Percentiles rank a stretch among this genome's conserved stretches.
phyloP scores from a whole-genome alignment of 352 stramenopile species.

The Stramenopiles sp. region DNA sequence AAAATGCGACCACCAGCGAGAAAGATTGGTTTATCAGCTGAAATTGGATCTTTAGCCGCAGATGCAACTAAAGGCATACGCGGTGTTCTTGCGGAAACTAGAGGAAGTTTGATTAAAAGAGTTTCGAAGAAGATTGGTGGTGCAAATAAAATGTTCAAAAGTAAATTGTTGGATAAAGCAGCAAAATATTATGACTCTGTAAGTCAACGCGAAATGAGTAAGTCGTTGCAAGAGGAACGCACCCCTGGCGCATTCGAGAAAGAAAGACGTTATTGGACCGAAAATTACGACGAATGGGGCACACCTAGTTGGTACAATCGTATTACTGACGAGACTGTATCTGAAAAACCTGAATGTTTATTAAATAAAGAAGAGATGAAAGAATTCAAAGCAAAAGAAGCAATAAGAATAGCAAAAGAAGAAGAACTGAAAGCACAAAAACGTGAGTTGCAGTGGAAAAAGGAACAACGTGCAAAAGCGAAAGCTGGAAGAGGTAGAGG shows the following conservation, averaged over 20 bases:
- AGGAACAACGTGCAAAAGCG: neutral
- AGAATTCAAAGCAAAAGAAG: neutral
- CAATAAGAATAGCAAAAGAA: neutral
- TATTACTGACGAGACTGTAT: slow-evolving; percentile 19
- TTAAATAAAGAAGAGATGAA: neutral
- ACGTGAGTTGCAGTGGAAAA: neutral
- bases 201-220: neutral
- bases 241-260: neutral
- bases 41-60: neutral
- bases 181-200: neutral
- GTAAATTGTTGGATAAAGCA: neutral
- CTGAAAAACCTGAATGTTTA: slow-evolving; percentile 15
- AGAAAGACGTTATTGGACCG: neutral
- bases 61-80: neutral
- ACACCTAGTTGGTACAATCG: slow-evolving; percentile 21
- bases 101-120: neutral
- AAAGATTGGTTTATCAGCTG: neutral
- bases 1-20: neutral
- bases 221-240: neutral
- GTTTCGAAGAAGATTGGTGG: neutral
- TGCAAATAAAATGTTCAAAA: neutral
- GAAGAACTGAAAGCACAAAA: neutral
- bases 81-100: neutral
- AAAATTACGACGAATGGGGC: neutral
- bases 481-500: neutral